A percentile compares a stretch with the other conserved stretches of the same genome.
phyloP scores from a whole-genome alignment of 495 filamentous ascomycete species.

The Aspergillus homomorphus region DNA sequence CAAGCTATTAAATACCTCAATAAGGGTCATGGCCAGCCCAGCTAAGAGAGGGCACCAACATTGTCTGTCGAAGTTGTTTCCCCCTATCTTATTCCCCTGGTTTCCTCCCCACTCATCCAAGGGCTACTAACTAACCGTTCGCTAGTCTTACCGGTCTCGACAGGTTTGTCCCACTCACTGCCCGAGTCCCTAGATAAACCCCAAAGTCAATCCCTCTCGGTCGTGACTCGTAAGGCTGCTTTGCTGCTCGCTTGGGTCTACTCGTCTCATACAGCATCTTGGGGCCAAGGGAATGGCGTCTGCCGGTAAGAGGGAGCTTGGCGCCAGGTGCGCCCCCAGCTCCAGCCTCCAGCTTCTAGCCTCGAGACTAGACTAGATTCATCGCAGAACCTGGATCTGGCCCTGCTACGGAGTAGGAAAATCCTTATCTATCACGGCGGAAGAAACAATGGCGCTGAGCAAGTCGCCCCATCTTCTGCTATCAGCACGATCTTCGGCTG shows the following conservation, averaged over 20 bases:
- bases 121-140: neutral
- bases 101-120: neutral
- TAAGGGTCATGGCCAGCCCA: no score
- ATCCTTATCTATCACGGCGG: no score
- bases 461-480: neutral
- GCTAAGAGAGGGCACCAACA: neutral
- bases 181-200: no score
- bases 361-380: neutral
- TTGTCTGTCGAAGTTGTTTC: neutral
- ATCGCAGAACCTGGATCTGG: neutral
- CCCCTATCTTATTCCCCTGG: neutral
- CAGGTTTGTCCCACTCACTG: no score
- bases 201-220: neutral
- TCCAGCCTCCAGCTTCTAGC: neutral
- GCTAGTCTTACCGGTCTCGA: neutral
- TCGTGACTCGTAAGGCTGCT: neutral
- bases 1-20: neutral
- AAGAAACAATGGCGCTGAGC: neutral
- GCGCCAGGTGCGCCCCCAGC: conserved; percentile 2
- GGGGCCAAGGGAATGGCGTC: neutral
- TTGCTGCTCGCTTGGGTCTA: neutral
- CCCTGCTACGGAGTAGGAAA: no score
- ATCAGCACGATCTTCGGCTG: neutral
- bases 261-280: no score
- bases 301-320: conserved; percentile 6